Percentiles rank a stretch among this genome's conserved stretches.
phyloP scores from a whole-genome alignment of 2,329 filamentous ascomycete species.

The Cercospora brassicicola region DNA sequence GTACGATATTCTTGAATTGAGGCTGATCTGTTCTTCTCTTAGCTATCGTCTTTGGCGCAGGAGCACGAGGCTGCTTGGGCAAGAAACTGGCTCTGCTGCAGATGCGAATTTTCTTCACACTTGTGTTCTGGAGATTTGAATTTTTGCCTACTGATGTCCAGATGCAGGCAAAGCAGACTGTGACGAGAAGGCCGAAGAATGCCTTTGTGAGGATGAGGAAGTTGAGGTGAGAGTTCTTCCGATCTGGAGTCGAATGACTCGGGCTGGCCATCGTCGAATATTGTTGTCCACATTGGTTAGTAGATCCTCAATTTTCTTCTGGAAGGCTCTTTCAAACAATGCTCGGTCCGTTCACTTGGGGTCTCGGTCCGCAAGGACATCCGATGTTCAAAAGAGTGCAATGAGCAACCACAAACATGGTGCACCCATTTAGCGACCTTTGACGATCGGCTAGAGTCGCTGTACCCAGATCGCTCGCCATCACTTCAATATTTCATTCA shows the following conservation, averaged over 20 bases:
- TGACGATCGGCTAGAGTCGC: too few species aligned
- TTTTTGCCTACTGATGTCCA: slow-evolving; percentile 18
- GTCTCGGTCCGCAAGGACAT: not conserved
- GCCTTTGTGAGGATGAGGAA: not conserved
- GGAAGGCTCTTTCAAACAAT: not conserved
- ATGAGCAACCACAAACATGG: too few species aligned
- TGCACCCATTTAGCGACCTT: too few species aligned
- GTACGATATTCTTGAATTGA: too few species aligned
- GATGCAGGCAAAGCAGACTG: not conserved
- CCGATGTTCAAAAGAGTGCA: not conserved
- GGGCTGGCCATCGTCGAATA: not conserved
- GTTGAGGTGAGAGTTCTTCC: not conserved
- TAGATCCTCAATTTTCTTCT: too few species aligned
- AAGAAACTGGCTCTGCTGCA: slow-evolving; percentile 9
- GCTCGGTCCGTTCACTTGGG: not conserved
- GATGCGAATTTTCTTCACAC: slow-evolving; percentile 9
- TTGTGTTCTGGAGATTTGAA: slow-evolving; percentile 29
- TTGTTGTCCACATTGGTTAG: too few species aligned
- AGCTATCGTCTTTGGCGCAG: slow-evolving; percentile 4
- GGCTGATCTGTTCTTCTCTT: too few species aligned
- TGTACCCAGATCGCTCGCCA: too few species aligned
- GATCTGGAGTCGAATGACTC: not conserved
- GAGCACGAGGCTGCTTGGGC: slow-evolving; percentile 7
- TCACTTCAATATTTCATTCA: too few species aligned
- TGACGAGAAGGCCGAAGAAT: slow-evolving; percentile 4